Evolutionary conservation across 2,329 filamentous ascomycete genomes (phyloP).

Genomic region (Paradendryphiella salina): DNA sequence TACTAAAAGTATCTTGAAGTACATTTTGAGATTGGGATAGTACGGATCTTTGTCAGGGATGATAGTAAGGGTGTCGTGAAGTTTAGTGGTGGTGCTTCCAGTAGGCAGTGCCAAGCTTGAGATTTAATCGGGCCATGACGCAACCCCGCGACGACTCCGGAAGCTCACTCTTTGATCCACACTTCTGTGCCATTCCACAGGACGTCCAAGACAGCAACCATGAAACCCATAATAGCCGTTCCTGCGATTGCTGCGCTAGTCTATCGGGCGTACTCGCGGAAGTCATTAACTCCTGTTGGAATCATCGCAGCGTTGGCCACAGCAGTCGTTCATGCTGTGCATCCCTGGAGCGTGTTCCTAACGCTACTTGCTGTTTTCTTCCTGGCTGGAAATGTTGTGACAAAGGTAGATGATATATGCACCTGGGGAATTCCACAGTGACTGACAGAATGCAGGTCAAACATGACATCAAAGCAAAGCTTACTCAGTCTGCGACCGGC

Average conservation of each 20-base stretch:
- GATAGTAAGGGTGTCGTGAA: neutral
- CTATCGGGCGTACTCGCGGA: conserved; percentile 47
- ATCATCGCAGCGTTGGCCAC: conserved; percentile 73
- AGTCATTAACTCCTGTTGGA: conserved; percentile 75
- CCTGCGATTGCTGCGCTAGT: conserved; percentile 45
- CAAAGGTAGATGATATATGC: conserved; percentile 61
- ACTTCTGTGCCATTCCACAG: conserved; percentile 17
- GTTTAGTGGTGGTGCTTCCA: neutral
- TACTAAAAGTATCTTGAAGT: too few relatives aligned
- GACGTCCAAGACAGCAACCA: conserved; percentile 17
- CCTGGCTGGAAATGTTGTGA: conserved; percentile 78
- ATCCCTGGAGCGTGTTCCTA: conserved; percentile 94
- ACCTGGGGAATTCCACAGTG: neutral
- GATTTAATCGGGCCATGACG: conserved; percentile 10
- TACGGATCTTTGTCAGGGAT: too few relatives aligned
- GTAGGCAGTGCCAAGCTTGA: neutral
- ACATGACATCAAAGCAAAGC: conserved; percentile 76
- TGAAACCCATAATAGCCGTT: conserved; percentile 38
- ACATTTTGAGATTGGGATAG: neutral
- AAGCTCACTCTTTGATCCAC: conserved; percentile 8
- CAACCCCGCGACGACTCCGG: conserved; percentile 5
- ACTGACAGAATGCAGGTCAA: conserved; percentile 65
- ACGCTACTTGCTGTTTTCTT: conserved; percentile 83
- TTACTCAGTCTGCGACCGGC: conserved; percentile 79
- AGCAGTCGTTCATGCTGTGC: conserved; percentile 79